Evolutionary conservation across 768 basidiomycete genomes (phyloP).

Genomic region (Kwoniella mangroviensis): DNA sequence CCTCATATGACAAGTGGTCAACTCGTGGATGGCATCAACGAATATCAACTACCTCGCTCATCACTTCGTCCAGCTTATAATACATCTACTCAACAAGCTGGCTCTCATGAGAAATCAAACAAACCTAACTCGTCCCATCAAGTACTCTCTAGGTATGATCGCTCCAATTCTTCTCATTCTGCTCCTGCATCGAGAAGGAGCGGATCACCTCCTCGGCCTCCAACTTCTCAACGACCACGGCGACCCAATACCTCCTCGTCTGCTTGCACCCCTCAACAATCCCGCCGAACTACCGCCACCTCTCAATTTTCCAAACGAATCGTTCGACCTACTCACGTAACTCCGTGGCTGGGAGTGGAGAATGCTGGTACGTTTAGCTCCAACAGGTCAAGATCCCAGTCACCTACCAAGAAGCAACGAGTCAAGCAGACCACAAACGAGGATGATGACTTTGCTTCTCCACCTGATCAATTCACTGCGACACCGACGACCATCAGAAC

Average conservation of each 20-base stretch:
- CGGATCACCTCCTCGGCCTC: not conserved
- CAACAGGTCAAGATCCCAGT: not conserved
- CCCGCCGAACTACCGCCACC: not conserved
- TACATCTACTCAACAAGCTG: no score
- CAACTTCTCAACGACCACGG: not conserved
- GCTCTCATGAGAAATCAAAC: no score
- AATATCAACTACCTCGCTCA: not conserved
- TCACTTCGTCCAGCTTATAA: not conserved
- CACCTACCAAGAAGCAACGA: not conserved
- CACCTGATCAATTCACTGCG: not conserved
- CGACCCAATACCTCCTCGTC: not conserved
- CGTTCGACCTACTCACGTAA: slow-evolving; percentile 12
- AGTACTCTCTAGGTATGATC: no score
- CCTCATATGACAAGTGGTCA: not conserved
- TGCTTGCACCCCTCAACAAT: not conserved
- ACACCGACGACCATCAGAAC: slow-evolving; percentile 7
- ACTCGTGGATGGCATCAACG: not conserved
- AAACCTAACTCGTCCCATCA: no score
- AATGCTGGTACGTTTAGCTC: not conserved
- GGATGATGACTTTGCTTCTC: slow-evolving; percentile 18
- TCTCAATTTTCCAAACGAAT: not conserved
- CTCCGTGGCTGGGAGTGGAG: slow-evolving; percentile 15
- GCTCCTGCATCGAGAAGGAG: no score
- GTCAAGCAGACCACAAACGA: not conserved
- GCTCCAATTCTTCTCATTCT: no score